Percentiles rank a stretch among this genome's conserved stretches.
Conservation (phyloP, 2,329 filamentous ascomycete species). For the Fusarium pseudograminearum region DNA sequence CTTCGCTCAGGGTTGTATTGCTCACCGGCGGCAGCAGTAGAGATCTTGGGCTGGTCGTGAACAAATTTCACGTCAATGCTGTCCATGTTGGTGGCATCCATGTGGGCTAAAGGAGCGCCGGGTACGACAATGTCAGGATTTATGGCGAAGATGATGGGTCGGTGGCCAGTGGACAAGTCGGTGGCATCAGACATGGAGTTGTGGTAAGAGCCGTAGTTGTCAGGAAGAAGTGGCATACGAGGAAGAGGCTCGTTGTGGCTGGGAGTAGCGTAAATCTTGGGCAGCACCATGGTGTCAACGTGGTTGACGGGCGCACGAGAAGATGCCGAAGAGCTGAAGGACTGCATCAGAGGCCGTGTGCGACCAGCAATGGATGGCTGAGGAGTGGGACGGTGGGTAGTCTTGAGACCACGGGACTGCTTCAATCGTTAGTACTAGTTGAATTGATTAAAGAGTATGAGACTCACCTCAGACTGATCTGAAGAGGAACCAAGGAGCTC, state of each 20-base stretch:
- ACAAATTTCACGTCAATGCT: slow-evolving; percentile 67
- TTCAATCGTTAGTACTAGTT: slow-evolving; percentile 32
- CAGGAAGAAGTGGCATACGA: slow-evolving; percentile 70
- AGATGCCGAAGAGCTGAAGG: slow-evolving; percentile 65
- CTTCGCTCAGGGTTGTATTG: slow-evolving; percentile 40
- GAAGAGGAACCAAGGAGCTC: slow-evolving; percentile 56
- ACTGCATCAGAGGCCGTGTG: slow-evolving; percentile 71
- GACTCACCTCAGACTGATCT: slow-evolving; percentile 56
- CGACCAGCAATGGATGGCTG: slow-evolving; percentile 59
- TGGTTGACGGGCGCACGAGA: slow-evolving; percentile 54
- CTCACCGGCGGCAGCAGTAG: slow-evolving; percentile 46
- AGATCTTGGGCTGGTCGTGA: slow-evolving; percentile 51
- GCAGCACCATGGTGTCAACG: slow-evolving; percentile 67
- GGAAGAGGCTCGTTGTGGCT: slow-evolving; percentile 55
- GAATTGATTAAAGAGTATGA: neutral
- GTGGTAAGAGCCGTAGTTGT: slow-evolving; percentile 62
- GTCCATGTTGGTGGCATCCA: slow-evolving; percentile 70
- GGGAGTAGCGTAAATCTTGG: slow-evolving; percentile 54
- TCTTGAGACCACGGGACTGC: slow-evolving; percentile 58
- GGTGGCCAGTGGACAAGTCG: slow-evolving; percentile 55
- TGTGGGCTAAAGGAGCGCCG: slow-evolving; percentile 65
- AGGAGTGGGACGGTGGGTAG: slow-evolving; percentile 62
- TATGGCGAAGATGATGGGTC: slow-evolving; percentile 67
- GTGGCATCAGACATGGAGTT: slow-evolving; percentile 59
- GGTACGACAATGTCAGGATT: slow-evolving; percentile 66